Percentiles rank a stretch among this genome's conserved stretches.
These are phyloP conservation scores for Artemisia argyi DNA, from an alignment of 129 eudicot genomes.

Conservation along the genomic window DNA sequence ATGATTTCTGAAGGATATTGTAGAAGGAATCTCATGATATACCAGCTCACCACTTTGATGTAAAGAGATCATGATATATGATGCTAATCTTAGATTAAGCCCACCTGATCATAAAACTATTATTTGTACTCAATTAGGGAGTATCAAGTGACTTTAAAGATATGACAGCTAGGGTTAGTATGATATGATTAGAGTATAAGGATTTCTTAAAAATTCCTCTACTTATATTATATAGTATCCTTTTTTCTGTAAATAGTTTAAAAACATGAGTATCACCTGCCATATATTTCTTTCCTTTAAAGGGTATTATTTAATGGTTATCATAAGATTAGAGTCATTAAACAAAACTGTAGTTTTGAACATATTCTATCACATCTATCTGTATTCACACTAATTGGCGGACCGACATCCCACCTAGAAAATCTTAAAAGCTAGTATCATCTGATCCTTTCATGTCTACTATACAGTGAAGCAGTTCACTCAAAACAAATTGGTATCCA, in stretches of 20 bases:
- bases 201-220: not conserved
- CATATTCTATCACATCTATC: not conserved
- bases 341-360: not conserved
- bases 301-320: not conserved
- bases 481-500: not conserved
- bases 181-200: not conserved
- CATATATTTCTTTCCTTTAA: not conserved
- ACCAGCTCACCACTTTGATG: constrained; percentile 41
- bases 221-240: not conserved
- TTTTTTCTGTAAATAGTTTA: not conserved
- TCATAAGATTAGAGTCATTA: not conserved
- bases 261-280: not conserved
- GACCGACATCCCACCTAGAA: not conserved
- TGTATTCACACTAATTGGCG: not conserved
- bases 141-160: not conserved
- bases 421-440: not conserved
- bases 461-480: not conserved
- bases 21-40: constrained; percentile 30
- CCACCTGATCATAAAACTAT: not conserved
- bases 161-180: not conserved
- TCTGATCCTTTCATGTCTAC: not conserved
- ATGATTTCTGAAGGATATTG: constrained; percentile 17
- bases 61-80: constrained; percentile 45
- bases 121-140: too few relatives aligned
- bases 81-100: constrained; percentile 19